Conservation (phyloP, 2,329 filamentous ascomycete species). For the Cladosporium colombiae region DNA sequence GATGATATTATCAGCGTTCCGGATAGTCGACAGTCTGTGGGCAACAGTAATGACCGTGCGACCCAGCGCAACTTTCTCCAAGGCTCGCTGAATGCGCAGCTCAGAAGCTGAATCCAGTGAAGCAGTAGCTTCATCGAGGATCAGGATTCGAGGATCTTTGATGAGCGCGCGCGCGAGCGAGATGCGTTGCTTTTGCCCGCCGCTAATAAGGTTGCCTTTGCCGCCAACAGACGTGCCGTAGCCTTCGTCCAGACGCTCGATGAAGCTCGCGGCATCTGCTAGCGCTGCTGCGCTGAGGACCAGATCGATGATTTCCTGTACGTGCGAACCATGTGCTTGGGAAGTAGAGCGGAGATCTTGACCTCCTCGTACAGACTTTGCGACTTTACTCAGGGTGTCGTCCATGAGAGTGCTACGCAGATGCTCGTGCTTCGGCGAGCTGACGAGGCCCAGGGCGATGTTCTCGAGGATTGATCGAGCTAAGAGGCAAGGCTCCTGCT, state of each 20-base stretch:
- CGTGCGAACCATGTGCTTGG: constrained; percentile 33
- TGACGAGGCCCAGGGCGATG: constrained; percentile 40
- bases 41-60: constrained; percentile 46
- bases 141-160: constrained; percentile 41
- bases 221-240: constrained; percentile 52
- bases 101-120: constrained; percentile 34
- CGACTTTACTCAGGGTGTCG: constrained; percentile 26
- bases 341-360: constrained; percentile 39
- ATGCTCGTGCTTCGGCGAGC: constrained; percentile 26
- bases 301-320: constrained; percentile 37
- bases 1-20: constrained; percentile 43
- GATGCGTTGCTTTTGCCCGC: constrained; percentile 47
- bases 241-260: constrained; percentile 53
- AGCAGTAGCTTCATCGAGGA: constrained; percentile 49
- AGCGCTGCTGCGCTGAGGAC: constrained; percentile 34
- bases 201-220: constrained; percentile 33
- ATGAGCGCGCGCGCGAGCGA: constrained; percentile 47
- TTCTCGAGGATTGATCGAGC: constrained; percentile 40
- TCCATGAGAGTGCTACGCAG: constrained; percentile 10
- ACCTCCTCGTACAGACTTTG: constrained; percentile 39
- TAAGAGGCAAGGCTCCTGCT: constrained; percentile 42
- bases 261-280: constrained; percentile 46
- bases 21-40: constrained; percentile 45
- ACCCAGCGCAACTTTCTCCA: constrained; percentile 41
- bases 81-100: constrained; percentile 33